Percentiles rank a stretch among this genome's conserved stretches.
Conservation (phyloP, 805 yeast species). For the Hanseniaspora lindneri region DNA sequence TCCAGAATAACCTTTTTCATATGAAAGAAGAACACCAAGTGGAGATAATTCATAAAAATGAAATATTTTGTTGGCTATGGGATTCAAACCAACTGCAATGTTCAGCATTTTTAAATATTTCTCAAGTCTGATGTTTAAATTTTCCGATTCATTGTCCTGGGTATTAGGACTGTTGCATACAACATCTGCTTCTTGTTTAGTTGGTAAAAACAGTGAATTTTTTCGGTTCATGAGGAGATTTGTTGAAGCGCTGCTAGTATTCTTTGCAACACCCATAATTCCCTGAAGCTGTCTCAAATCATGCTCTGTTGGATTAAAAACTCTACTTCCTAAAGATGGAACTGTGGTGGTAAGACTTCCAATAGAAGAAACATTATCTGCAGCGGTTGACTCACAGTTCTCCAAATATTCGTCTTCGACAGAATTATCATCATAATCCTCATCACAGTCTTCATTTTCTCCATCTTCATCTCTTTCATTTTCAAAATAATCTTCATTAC, state of each 20-base stretch:
- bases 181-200: background rate
- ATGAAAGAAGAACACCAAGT: conserved; percentile 66
- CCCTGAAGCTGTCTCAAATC: conserved; percentile 3
- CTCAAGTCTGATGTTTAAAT: conserved; percentile 37
- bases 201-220: background rate
- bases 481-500: too few species aligned
- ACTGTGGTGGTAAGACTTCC: background rate
- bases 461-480: background rate
- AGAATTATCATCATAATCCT: background rate
- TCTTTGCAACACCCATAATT: conserved; percentile 2
- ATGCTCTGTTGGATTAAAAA: conserved; percentile 14
- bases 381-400: background rate
- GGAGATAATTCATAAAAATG: conserved; percentile 87
- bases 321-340: conserved; percentile 12
- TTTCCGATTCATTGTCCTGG: conserved; percentile 13
- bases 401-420: too few species aligned
- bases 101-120: conserved; percentile 55
- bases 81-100: conserved; percentile 48
- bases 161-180: background rate
- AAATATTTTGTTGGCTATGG: conserved; percentile 72
- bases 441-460: background rate
- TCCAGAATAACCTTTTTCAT: conserved; percentile 71
- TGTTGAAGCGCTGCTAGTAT: background rate
- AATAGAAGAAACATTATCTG: background rate
- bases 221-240: background rate